Evolutionary conservation across 2,329 filamentous ascomycete genomes (phyloP), one percentile per base, ranked within the genome.

Genomic region (Trichoderma polysporum): DNA sequence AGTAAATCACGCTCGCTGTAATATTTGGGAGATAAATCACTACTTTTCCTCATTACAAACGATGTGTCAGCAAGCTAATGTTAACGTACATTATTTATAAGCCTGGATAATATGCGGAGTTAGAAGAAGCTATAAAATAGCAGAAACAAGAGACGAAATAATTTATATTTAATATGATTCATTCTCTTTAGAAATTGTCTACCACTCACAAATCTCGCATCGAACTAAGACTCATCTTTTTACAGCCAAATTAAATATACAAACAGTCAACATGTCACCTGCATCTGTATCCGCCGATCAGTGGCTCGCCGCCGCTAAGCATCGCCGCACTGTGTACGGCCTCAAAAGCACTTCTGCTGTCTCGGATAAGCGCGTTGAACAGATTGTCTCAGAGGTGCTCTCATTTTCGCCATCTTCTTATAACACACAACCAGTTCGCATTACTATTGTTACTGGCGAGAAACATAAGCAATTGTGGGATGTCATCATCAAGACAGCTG

Each of bases 401-500:
- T 82, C 87, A 68, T 84, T 93, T 77, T 84, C 90, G 2, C 94
- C 94, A 52, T 91, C 87, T 62, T 89, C 90, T 70, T 97, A 97
- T 88, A 97, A 97, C 88, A 91, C 88, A 39, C 94, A 97, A 83
- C 89, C 88, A 71, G 90, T 91, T 71, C 90, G 94, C 68, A 81
- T 91, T 67, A 86, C 97, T 53, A 85, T 97, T 59, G 87, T 97
- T 62, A 84, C 94, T 74, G 90, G 91, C 74, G 86, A 86, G 69
- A 91, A 97, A 79, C 94, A 97, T 83, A 89, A 93, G 74, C 90
- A 91, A 81, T 88, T 97, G 73, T 97, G 94, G 94, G 89, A 92
- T 76, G 83, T 92, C 68, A 84, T 88, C 62, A 79, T 82, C 69
- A 86, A 89, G 19, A 67, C 33, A 13, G 41, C 62, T 19, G 62